Base-by-base conservation (phyloP, 495 filamentous ascomycete species). In the Neurospora discreta region DNA sequence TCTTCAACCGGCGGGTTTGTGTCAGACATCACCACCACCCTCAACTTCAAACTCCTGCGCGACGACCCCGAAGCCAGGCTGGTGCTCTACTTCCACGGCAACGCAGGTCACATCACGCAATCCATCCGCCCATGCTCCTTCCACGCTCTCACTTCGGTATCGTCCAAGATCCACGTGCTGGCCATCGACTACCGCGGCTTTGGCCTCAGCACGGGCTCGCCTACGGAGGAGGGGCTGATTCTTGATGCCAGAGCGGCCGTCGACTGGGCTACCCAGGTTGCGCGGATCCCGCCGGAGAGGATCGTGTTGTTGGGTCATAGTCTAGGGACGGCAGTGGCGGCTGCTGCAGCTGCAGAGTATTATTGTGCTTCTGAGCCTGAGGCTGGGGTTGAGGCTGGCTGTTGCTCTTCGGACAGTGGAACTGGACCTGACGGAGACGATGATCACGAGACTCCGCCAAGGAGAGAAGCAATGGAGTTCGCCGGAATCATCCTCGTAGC, bases 121-220 rank as follows among this genome's bases (percentile, higher is more conserved):
- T 86, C 85, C 23, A 83, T 86, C 75, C 84, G 90, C 58, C 85
- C 89, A 11, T 83, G 85, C 1, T 87, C 87, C 72, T 92, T 91
- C 77, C 90, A 89, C 65, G 83, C 87, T 39, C 78, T 91, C 11
- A 87, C 89, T 5, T 84, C 86, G 65, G 87, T 86, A 0, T 83
- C 87, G 16, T 82, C 82, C 11, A 83, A 84, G 43, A 65, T 65
- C 52, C 89, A 92, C 71, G 84, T 91, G 38, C 75, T 92, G 0
- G 82, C 89, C 33, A 85, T 97, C 71, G 93, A 97, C 83, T 98
- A 98, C 81, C 91, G 95, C 38, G 95, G 95, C 38, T 98, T 92
- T 76, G 95, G 94, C 7, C 84, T 88, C 38, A 94, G 91, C 23
- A 92, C 90, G 16, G 94, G 95, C 36, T 82, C 81, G 18, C 95